A percentile compares a stretch with the other conserved stretches of the same genome.
phyloP scores from a whole-genome alignment of 2,329 filamentous ascomycete genomes.

The Talaromyces piceae region DNA sequence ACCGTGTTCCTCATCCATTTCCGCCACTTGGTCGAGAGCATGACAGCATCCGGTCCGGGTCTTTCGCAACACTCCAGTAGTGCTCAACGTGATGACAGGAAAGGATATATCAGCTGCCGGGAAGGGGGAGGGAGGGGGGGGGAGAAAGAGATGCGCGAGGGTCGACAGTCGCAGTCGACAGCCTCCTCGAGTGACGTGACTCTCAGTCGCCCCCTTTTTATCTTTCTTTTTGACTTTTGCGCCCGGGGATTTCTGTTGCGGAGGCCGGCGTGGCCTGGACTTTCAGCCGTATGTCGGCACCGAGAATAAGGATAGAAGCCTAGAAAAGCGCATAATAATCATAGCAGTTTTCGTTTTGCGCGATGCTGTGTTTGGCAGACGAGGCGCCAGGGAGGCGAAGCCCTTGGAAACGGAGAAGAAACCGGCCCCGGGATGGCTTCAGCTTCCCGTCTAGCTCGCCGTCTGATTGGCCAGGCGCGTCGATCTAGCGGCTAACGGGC shows the following conservation, averaged over 20 bases:
- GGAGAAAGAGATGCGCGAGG: background rate
- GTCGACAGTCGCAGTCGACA: background rate
- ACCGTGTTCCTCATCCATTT: background rate
- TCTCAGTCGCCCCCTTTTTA: too few relatives aligned
- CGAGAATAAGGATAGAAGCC: background rate
- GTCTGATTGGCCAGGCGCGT: background rate
- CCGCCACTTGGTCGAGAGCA: conserved; percentile 3
- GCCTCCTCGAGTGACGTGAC: too few relatives aligned
- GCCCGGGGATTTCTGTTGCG: background rate
- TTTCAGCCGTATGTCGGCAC: background rate
- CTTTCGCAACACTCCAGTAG: background rate
- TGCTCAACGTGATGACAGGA: background rate
- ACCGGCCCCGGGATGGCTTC: background rate
- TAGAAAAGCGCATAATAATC: background rate
- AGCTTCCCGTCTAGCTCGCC: background rate
- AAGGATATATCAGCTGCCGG: background rate
- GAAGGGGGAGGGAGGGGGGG: background rate
- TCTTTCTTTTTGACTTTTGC: too few relatives aligned
- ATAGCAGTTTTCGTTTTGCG: too few relatives aligned
- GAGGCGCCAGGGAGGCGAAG: background rate
- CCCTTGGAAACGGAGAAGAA: background rate
- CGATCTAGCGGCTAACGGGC: background rate
- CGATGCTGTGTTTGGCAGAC: background rate
- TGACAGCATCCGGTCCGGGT: background rate
- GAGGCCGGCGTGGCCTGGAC: background rate